Evolutionary conservation across 2,329 filamentous ascomycete species (phyloP).

Genomic region (Albophoma yamanashiensis): DNA sequence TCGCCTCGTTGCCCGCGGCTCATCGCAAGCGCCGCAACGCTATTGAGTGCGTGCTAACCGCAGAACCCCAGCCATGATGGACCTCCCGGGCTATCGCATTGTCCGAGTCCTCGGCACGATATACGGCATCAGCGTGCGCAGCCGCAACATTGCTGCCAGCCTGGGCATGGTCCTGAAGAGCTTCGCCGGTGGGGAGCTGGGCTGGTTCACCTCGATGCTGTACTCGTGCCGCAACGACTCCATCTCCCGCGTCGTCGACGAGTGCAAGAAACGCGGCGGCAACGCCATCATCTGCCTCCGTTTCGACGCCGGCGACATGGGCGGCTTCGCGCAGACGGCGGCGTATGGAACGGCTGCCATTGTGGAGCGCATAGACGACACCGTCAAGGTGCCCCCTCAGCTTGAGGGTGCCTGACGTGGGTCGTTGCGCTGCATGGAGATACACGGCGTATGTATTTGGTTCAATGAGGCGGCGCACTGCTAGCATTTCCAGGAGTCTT

Average conservation of each 20-base stretch:
- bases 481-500: not conserved
- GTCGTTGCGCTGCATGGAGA: not conserved
- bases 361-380: slow-evolving; percentile 42
- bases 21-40: not conserved
- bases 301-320: slow-evolving; percentile 46
- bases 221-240: slow-evolving; percentile 49
- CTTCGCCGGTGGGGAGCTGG: slow-evolving; percentile 46
- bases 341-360: slow-evolving; percentile 50
- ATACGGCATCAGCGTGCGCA: slow-evolving; percentile 45
- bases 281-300: slow-evolving; percentile 50
- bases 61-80: slow-evolving; percentile 39
- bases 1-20: not conserved
- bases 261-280: slow-evolving; percentile 45
- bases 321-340: slow-evolving; percentile 45
- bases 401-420: slow-evolving; percentile 3
- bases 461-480: not conserved
- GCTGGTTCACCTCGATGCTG: slow-evolving; percentile 48
- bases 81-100: slow-evolving; percentile 50
- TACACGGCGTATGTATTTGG: not conserved
- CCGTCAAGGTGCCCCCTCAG: slow-evolving; percentile 14
- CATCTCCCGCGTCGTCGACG: slow-evolving; percentile 42
- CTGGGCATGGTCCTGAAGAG: slow-evolving; percentile 46
- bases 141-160: slow-evolving; percentile 46
- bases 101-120: slow-evolving; percentile 46
- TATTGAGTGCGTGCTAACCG: not conserved